A percentile compares a stretch with the other conserved stretches of the same genome.
Conservation (phyloP, 2,329 filamentous ascomycete species). For the Scortechinia acanthostroma region DNA sequence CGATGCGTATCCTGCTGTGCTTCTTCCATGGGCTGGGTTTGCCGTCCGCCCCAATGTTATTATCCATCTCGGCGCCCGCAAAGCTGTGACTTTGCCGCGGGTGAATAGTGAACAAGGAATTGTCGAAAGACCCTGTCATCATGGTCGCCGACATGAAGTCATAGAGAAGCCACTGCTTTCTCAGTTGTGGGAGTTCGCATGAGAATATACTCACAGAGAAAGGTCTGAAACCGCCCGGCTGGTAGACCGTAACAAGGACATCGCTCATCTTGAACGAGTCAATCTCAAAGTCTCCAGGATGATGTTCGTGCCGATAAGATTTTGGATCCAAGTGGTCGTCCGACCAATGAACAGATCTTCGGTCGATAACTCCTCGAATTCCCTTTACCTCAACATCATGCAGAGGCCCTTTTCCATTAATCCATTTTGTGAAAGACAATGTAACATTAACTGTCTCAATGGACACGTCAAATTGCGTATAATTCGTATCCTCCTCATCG, state of each 20-base stretch:
- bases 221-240: constrained; percentile 84
- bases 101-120: constrained; percentile 94
- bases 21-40: constrained; percentile 44
- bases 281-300: constrained; percentile 91
- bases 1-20: constrained; percentile 83
- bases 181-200: constrained; percentile 82
- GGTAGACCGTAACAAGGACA: constrained; percentile 81
- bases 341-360: constrained; percentile 73
- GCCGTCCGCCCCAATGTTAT: constrained; percentile 45
- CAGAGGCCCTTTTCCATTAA: constrained; percentile 88
- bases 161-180: constrained; percentile 97
- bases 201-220: constrained; percentile 94
- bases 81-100: constrained; percentile 82
- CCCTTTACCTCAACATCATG: constrained; percentile 91
- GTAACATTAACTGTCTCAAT: constrained; percentile 95
- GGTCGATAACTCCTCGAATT: constrained; percentile 83
- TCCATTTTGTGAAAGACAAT: constrained; percentile 96
- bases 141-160: constrained; percentile 92
- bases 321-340: constrained; percentile 70
- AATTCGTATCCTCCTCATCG: constrained; percentile 79
- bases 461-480: constrained; percentile 93
- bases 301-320: constrained; percentile 79
- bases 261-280: constrained; percentile 96
- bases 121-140: constrained; percentile 91
- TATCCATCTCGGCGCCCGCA: constrained; percentile 51